Percentiles rank a stretch among this genome's conserved stretches.
Evolutionary conservation across 306 rosid species (phyloP).

Genomic region (Gillenia trifoliata): DNA sequence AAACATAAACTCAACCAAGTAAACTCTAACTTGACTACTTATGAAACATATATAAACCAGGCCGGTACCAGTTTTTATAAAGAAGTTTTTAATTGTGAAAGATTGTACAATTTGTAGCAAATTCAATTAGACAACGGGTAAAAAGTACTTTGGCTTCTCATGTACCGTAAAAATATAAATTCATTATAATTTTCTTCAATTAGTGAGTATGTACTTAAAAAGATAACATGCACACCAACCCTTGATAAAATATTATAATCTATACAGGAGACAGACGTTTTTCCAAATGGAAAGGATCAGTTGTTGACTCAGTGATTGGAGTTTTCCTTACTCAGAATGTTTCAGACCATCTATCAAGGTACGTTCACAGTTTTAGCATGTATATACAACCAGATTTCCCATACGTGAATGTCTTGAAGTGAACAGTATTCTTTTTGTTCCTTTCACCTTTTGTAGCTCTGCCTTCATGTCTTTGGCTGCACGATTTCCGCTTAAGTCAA

Average conservation of each 20-base stretch:
- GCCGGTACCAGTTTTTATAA: not conserved
- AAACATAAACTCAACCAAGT: no score
- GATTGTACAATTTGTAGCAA: not conserved
- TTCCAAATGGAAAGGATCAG: slow-evolving; percentile 96
- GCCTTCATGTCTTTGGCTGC: slow-evolving; percentile 94
- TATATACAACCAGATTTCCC: slow-evolving; percentile 6
- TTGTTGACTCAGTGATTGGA: slow-evolving; percentile 88
- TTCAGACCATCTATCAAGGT: slow-evolving; percentile 97
- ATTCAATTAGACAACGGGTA: not conserved
- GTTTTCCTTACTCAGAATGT: slow-evolving; percentile 98
- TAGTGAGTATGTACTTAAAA: not conserved
- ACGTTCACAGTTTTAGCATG: slow-evolving; percentile 17
- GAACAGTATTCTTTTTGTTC: slow-evolving; percentile 4
- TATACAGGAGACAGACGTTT: slow-evolving; percentile 90
- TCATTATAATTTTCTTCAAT: not conserved
- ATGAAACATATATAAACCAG: not conserved
- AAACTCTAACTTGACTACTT: no score
- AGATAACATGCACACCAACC: slow-evolving; percentile 11
- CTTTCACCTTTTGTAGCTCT: slow-evolving; percentile 56
- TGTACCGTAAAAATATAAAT: not conserved
- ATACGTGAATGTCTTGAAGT: slow-evolving; percentile 9
- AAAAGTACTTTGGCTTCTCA: not conserved
- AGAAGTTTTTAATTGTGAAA: not conserved
- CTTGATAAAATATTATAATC: slow-evolving; percentile 9
- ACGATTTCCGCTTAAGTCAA: slow-evolving; percentile 56